Evolutionary conservation across 768 basidiomycete genomes (phyloP), one percentile per base, ranked within the genome.

Genomic region (Boletus subcaerulescens): DNA sequence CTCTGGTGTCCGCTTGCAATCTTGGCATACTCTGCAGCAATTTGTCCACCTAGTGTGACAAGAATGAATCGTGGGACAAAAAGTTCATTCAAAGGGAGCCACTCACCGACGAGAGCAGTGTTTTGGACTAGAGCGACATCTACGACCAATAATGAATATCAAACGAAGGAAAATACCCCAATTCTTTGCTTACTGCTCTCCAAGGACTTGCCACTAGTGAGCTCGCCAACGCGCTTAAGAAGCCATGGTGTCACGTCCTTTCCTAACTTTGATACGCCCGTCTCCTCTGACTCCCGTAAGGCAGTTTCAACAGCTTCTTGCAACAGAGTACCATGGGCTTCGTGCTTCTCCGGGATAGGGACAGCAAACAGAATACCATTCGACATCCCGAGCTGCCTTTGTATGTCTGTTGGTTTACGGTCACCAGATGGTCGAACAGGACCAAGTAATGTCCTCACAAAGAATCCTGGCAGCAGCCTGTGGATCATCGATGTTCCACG

Each of bases 171-270:
- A 41, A 4, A 20, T 1, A 42, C 49, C 33, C 1, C 8, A 31
- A 43, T 20, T 36, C 13, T 18, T 12, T 4, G 73, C 87, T 70
- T 55, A 89, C 87, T 89, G 64, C 81, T 86, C 38, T 77, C 74
- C 48, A 97, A 73, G 6, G 92, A 93, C 56, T 76, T 77, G 3
- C 93, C 93, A 32, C 80, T 65, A 0, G 89, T 93, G 45, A 98
- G 76, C 67, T 96, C 88, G 15, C 80, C 80, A 2, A 98, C 86
- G 31, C 96, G 84, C 42, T 79, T 77, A 31, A 99, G 76, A 11
- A 99, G 75, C 96, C 96, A 98, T 8, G 97, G 97, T 2, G 97
- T 99, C 7, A 82, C 93, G 56, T 93, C 90, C 62, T 97, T 98
- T 3, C 97, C 97, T 17, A 78, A 75, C 61, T 77, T 83, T 63